Base-by-base conservation (phyloP, 164 flowering plant genomes). In the Liriodendron chinense region DNA sequence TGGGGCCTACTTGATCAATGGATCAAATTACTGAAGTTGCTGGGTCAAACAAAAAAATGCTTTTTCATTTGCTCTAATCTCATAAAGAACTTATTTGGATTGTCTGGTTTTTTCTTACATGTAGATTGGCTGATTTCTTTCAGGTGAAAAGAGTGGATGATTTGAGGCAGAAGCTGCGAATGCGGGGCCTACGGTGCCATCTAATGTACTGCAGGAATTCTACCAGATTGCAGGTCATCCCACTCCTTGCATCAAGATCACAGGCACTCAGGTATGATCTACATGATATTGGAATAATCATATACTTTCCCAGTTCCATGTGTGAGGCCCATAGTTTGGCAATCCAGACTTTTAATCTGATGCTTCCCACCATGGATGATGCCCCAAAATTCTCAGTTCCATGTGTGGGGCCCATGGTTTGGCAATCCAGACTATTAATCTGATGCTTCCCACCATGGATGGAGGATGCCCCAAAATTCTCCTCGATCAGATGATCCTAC, bases 131-230 rank as follows among this genome's bases (percentile, higher is more conserved):
- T 50, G 24, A 5, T 68, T 10, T 75, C 74, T 73, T 79, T 76
- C 84, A 94, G 98, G 97, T 85, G 7, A 89, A 70, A 84, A 87
- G 75, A 80, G 90, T 93, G 53, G 94, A 95, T 84, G 97, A 93
- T 71, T 71, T 93, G 87, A 86, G 98, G 80, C 98, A 92, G 84
- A 95, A 90, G 86, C 92, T 93, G 47, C 82, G 99, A 76, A 89
- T 95, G 94, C 84, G 97, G 34, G 99, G 98, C 10, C 93, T 93
- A 1, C 93, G 99, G 22, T 92, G 99, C 82, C 99, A 92, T 85
- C 86, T 88, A 23, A 92, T 93, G 95, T 93, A 91, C 69, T 95
- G 98, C 85, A 84, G 98, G 81, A 93, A 85, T 84, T 86, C 92
- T 21, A 91, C 98, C 43, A 87, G 94, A 75, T 76, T 95, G 87